Evolutionary conservation across 2,329 filamentous ascomycete genomes (phyloP), one percentile per base, ranked within the genome.

Genomic region (Calonectria crousiana): DNA sequence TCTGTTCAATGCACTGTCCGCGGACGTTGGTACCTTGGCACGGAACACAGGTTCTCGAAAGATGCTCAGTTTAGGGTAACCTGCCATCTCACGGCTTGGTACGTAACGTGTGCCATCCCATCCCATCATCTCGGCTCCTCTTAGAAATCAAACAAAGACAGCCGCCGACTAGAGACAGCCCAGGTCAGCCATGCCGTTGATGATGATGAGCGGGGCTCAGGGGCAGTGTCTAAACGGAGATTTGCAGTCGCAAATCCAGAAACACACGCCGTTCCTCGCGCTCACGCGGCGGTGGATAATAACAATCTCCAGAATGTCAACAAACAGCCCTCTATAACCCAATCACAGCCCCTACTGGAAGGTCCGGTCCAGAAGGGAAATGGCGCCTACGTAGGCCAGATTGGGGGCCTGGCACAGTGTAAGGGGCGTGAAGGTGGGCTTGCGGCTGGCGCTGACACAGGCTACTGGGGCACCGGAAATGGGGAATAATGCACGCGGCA

Each of bases 251-350:
- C 66, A 67, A 72, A 62, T 76, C 60, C 67, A 79, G 75, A 81
- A 79, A 79, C 78, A 68, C 73, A 79, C 73, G 69, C 73, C 74
- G 70, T 67, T 68, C 66, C 62, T 71, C 67, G 62, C 71, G 67
- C 69, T 69, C 71, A 67, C 68, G 71, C 71, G 53, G 74, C 71
- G 56, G 79, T 81, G 79, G 79, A 73, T 79, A 81, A 80, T 69
- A 81, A 79, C 74, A 81, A 80, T 79, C 65, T 78, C 73, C 74
- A 80, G 72, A 67, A 80, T 77, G 78, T 81, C 79, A 80, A 80
- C 72, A 80, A 80, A 80, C 74, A 77, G 38, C 28, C 51, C 51
- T 47, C 62, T 56, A 67, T 72, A 77, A 72, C 72, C 78, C 78
- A 80, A 80, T 80, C 75, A 80, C 67, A 56, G 53, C 67, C 58